Percentiles rank a stretch among this genome's conserved stretches.
Conservation (phyloP, 306 rosid genomes). For the Oxytropis ochrocephala region DNA sequence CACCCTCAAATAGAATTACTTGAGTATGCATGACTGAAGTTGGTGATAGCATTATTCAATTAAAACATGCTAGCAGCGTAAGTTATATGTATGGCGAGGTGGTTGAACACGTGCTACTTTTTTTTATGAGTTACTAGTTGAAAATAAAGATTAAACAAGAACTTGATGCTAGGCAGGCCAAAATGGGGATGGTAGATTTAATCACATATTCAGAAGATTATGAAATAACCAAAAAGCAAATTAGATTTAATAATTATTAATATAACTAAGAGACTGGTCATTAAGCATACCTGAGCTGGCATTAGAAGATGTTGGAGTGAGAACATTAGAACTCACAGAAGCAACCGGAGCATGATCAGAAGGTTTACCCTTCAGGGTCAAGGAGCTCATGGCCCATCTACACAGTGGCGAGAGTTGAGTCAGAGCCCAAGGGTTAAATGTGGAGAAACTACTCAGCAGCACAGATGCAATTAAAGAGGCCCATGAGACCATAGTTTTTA, state of each 20-base stretch:
- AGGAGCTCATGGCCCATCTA: slow-evolving; percentile 99
- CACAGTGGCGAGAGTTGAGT: slow-evolving; percentile 16
- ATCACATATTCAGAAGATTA: slow-evolving; percentile 3
- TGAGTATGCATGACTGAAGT: slow-evolving; percentile 3
- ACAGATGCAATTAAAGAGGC: background rate
- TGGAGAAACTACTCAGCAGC: slow-evolving; percentile 6
- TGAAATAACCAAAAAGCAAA: background rate
- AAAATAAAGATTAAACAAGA: background rate
- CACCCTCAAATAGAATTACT: too few relatives aligned
- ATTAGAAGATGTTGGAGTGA: slow-evolving; percentile 48
- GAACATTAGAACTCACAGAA: slow-evolving; percentile 47
- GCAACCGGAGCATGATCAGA: slow-evolving; percentile 76
- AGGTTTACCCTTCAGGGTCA: slow-evolving; percentile 90
- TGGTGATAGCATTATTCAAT: background rate
- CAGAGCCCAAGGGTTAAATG: slow-evolving; percentile 5
- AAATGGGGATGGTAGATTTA: background rate
- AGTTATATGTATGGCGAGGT: background rate
- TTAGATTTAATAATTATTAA: background rate
- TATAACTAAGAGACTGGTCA: background rate
- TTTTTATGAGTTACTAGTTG: background rate
- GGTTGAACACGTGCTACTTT: background rate
- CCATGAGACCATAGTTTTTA: background rate
- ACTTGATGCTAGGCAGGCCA: slow-evolving; percentile 7
- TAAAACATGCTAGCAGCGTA: too few relatives aligned
- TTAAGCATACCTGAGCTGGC: slow-evolving; percentile 59